Evolutionary conservation across 768 basidiomycete species (phyloP).

Genomic region (Leccinum subtestaceum): DNA sequence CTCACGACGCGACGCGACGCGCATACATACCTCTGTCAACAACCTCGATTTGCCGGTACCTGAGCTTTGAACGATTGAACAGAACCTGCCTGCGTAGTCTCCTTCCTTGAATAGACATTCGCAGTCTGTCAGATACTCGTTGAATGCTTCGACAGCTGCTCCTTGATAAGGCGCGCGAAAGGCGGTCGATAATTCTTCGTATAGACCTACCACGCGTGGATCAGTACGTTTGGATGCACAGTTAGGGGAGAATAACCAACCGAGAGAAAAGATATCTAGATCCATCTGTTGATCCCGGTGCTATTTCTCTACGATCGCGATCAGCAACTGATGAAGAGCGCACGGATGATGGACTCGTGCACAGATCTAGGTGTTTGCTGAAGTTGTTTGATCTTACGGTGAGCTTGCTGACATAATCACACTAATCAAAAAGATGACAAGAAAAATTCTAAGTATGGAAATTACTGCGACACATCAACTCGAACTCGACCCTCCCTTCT

Average conservation of each 20-base stretch:
- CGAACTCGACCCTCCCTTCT: slow-evolving; percentile 18
- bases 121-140: slow-evolving; percentile 7
- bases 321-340: neutral
- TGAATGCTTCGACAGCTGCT: neutral
- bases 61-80: slow-evolving; percentile 3
- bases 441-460: neutral
- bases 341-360: neutral
- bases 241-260: neutral
- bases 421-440: neutral
- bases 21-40: neutral
- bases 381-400: neutral
- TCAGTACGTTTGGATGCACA: neutral
- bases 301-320: neutral
- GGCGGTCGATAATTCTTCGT: neutral
- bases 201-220: neutral
- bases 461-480: slow-evolving; percentile 2
- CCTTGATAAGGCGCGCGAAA: neutral
- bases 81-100: slow-evolving; percentile 3
- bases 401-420: neutral
- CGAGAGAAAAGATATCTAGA: neutral
- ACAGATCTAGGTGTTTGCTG: too few relatives aligned
- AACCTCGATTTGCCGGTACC: slow-evolving; percentile 6
- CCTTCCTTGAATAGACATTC: neutral
- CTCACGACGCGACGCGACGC: too few relatives aligned
- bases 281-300: neutral